These are phyloP conservation scores for Tetrapisispora arboricola DNA, from an alignment of 805 yeast genomes.

Conservation along the genomic window DNA sequence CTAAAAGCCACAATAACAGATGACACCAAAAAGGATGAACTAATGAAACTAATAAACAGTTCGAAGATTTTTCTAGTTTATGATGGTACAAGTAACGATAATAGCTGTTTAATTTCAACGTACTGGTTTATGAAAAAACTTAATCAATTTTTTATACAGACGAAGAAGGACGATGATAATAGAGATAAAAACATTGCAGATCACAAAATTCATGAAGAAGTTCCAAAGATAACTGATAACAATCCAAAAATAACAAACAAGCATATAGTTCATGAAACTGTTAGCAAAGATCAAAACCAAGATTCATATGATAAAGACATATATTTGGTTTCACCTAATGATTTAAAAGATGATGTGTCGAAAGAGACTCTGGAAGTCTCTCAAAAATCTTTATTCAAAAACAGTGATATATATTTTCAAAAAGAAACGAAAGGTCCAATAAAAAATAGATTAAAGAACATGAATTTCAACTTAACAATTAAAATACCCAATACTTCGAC, in stretches of 20 bases:
- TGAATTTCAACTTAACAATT: constrained; percentile 13
- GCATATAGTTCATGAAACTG: too few species aligned
- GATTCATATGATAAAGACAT: background rate
- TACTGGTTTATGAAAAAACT: constrained; percentile 20
- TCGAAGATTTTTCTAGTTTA: constrained; percentile 17
- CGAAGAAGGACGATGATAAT: background rate
- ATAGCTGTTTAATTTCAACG: constrained; percentile 18
- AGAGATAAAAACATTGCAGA: background rate
- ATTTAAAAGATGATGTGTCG: background rate
- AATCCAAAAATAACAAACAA: background rate
- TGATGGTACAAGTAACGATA: constrained; percentile 18
- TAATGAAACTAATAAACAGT: constrained; percentile 13
- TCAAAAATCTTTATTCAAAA: background rate
- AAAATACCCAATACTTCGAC: constrained; percentile 14
- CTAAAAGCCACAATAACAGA: constrained; percentile 16
- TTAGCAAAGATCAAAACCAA: background rate
- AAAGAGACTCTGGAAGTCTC: background rate
- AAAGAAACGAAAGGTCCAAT: background rate
- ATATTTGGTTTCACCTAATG: background rate
- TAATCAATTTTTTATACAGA: background rate
- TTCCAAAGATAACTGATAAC: background rate
- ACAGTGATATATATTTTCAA: background rate
- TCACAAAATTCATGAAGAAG: background rate
- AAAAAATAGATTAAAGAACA: background rate
- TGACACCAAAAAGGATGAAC: constrained; percentile 10